Evolutionary conservation across 2,329 filamentous ascomycete genomes (phyloP), one percentile per base, ranked within the genome.

Genomic region (Pochonia chlamydosporia): DNA sequence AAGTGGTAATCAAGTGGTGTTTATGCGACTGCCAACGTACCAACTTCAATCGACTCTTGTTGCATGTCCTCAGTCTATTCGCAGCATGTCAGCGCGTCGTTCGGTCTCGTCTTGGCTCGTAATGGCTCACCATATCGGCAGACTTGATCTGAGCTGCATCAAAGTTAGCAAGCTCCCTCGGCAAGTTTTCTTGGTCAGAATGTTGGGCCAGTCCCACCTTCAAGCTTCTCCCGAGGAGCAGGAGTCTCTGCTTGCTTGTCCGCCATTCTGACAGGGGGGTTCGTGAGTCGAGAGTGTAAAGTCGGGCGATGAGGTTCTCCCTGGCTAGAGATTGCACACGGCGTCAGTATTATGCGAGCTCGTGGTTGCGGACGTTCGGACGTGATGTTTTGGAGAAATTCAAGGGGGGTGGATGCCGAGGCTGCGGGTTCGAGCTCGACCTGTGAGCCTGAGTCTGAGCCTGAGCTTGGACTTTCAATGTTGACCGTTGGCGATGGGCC

Each of bases 1-100:
- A n/a, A n/a, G n/a, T n/a, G n/a, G n/a, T n/a, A n/a, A n/a, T n/a
- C n/a, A n/a, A n/a, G n/a, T n/a, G n/a, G n/a, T n/a, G n/a, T n/a
- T n/a, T n/a, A 37, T 28, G 26, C 14, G 14, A 28, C 16, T 16
- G 25, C 57, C 30, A 55, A 75, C 90, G 58, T 83, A 96, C 92
- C 90, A 65, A 96, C 87, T 81, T 96, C 89, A 62, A 99, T 88
- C 40, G 85, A 89, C 71, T 97, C 92, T 61, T 88, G 82, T 64
- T 96, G 90, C 93, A 99, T 96, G 61, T 96, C 91, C 50, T 97
- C 92, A 61, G 85, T 92, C 93, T 97, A 64, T 58, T 42, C 20
- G 39, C 23, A 25, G 56, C 55, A 57, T 48, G 58, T 71, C 55
- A 69, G 66, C 54, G 24, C 14, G 35, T 21, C 21, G 30, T 25